phyloP scores from a whole-genome alignment of 768 basidiomycete species.

The Kwoniella heveanensis region DNA sequence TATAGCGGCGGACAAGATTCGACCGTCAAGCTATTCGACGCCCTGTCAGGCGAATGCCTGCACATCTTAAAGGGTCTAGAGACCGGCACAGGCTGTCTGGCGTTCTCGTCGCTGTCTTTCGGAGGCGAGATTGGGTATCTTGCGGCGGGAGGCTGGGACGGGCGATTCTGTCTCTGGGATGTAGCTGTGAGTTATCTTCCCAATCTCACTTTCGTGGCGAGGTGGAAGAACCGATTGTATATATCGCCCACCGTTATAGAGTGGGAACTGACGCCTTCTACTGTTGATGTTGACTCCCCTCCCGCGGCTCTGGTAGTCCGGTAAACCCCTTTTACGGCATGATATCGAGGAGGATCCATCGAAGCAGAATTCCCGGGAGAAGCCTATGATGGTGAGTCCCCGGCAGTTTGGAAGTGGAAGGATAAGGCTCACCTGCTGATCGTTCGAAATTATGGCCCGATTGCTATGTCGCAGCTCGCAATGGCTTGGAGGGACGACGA shows the following conservation, averaged over 20 bases:
- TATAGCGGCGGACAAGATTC: slow-evolving; percentile 46
- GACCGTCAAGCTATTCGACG: slow-evolving; percentile 50
- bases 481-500: slow-evolving; percentile 50
- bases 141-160: slow-evolving; percentile 51
- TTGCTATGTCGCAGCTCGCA: slow-evolving; percentile 20
- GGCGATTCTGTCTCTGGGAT: slow-evolving; percentile 48
- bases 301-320: slow-evolving; percentile 13
- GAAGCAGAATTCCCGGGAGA: slow-evolving; percentile 24
- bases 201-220: neutral
- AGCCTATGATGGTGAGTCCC: slow-evolving; percentile 43
- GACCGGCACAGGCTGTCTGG: slow-evolving; percentile 42
- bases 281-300: too few species aligned
- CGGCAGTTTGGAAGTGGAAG: too few species aligned
- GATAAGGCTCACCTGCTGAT: neutral
- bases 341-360: slow-evolving; percentile 27
- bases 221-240: too few species aligned
- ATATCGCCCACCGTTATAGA: too few species aligned
- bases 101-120: slow-evolving; percentile 45
- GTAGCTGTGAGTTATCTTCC: slow-evolving; percentile 40
- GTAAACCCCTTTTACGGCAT: slow-evolving; percentile 26
- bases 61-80: slow-evolving; percentile 42
- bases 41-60: slow-evolving; percentile 39
- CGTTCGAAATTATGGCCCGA: too few species aligned
- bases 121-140: slow-evolving; percentile 32
- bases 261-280: neutral